Base-by-base conservation (phyloP, 2,329 filamentous ascomycete species). In the Trichophyton schoenleinii region DNA sequence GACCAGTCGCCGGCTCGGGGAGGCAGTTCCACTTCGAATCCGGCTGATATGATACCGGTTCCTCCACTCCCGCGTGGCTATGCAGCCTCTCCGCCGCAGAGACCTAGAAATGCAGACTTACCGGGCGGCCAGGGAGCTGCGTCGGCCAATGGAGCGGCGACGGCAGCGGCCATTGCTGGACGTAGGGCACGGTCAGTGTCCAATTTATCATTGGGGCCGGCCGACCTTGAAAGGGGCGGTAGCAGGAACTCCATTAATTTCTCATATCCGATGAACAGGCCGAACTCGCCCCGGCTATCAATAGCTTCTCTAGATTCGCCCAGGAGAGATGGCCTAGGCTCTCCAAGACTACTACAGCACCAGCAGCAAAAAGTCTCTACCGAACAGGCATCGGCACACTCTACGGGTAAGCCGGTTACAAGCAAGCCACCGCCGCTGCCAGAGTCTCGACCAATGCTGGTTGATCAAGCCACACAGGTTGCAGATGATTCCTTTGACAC, bases 1-100 rank as follows among this genome's bases (percentile, higher is more conserved):
- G 87, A 87, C 11, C 84, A 86, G 2, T 95, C 86, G 3, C 89
- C 81, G 63, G 69, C 68, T 61, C 73, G 74, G 41, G 70, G 73
- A 34, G 68, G 73, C 70, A 78, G 79, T 61, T 70, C 73, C 62
- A 73, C 73, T 75, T 53, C 49, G 58, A 76, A 82, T 67, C 79
- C 83, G 59, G 89, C 59, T 15, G 59, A 64, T 22, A 60, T 64
- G 49, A 59, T 90, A 34, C 90, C 90, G 0, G 85, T 96, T 1
- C 91, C 91, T 41, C 79, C 81, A 3, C 79, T 96, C 28, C 89
- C 89, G 2, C 75, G 80, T 44, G 74, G 80, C 60, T 75, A 74
- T 64, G 55, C 68, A 6, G 62, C 67, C 38, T 68, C 49, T 53
- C 49, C 49, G 69, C 9, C 71, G 71, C 64, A 73, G 73, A 57